phyloP scores from a whole-genome alignment of 2,329 filamentous ascomycete genomes.

The Monosporascus sp. region DNA sequence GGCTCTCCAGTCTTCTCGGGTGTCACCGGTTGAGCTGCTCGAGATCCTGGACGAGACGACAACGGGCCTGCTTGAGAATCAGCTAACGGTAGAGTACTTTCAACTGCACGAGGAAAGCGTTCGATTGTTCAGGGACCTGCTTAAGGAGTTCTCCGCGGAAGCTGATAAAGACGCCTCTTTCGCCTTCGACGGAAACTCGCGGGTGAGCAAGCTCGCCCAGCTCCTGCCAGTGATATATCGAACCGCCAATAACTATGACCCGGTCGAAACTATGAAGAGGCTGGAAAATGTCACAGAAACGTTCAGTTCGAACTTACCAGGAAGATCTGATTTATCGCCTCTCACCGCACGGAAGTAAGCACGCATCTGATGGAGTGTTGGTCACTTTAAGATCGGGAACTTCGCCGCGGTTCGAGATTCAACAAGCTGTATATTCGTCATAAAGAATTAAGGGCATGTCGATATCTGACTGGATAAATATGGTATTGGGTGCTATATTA shows the following conservation, averaged over 20 bases:
- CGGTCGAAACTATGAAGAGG: not conserved
- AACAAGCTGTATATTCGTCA: too few relatives aligned
- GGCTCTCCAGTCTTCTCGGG: conserved; percentile 5
- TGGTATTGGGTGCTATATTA: too few relatives aligned
- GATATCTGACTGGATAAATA: too few relatives aligned
- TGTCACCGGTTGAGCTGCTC: conserved; percentile 19
- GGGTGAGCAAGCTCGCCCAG: not conserved
- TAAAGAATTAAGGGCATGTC: too few relatives aligned
- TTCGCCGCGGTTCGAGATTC: too few relatives aligned
- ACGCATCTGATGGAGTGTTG: too few relatives aligned
- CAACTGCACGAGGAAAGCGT: conserved; percentile 14
- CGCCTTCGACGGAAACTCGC: conserved; percentile 2
- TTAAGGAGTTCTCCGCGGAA: conserved; percentile 5
- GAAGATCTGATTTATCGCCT: not conserved
- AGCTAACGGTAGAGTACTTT: conserved; percentile 21
- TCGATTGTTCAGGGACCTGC: conserved; percentile 8
- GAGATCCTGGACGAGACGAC: conserved; percentile 17
- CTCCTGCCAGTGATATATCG: conserved; percentile 4
- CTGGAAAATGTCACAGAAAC: not conserved
- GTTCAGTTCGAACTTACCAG: not conserved
- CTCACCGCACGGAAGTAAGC: not conserved
- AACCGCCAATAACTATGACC: not conserved
- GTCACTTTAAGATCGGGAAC: too few relatives aligned
- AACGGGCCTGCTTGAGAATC: conserved; percentile 13
- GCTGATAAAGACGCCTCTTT: not conserved